Evolutionary conservation across 441 rosid genomes (phyloP).

Genomic region (Erodium texanum): DNA sequence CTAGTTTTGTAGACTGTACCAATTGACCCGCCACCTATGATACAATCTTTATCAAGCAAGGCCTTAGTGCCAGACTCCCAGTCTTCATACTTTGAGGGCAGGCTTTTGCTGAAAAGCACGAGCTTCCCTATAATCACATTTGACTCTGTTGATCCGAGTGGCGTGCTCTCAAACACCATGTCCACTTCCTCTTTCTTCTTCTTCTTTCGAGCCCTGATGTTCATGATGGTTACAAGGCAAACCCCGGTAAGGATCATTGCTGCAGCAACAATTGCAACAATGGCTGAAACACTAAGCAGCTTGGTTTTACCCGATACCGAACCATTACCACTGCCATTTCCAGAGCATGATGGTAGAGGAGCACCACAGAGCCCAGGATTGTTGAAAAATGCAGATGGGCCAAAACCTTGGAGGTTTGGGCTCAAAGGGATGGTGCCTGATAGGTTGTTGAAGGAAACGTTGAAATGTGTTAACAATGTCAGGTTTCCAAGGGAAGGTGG

Average conservation of each 20-base stretch:
- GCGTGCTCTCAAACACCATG: constrained; percentile 62
- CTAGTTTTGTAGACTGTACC: constrained; percentile 72
- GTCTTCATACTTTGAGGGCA: constrained; percentile 88
- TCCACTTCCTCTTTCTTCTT: constrained; percentile 37
- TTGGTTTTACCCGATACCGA: constrained; percentile 29
- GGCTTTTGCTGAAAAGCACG: constrained; percentile 81
- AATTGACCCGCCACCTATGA: constrained; percentile 73
- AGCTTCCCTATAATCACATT: constrained; percentile 72
- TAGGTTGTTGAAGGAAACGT: constrained; percentile 67
- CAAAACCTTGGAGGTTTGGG: constrained; percentile 44
- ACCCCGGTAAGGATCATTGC: constrained; percentile 76
- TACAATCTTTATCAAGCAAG: constrained; percentile 73
- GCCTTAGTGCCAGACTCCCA: constrained; percentile 93
- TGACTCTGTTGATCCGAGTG: constrained; percentile 52
- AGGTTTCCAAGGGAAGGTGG: constrained; percentile 64
- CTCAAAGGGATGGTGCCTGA: constrained; percentile 55
- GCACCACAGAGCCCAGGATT: constrained; percentile 65
- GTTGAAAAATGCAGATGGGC: constrained; percentile 57
- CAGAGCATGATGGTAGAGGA: constrained; percentile 58
- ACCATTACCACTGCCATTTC: constrained; percentile 19
- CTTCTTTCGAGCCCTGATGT: constrained; percentile 53
- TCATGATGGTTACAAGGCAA: constrained; percentile 67
- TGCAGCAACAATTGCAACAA: constrained; percentile 73
- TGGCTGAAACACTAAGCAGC: constrained; percentile 64
- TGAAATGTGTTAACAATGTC: constrained; percentile 36